Evolutionary conservation across 1,284 basidiomycete genomes (phyloP), one percentile per base, ranked within the genome.

Genomic region (Lignosus rhinocerotis): DNA sequence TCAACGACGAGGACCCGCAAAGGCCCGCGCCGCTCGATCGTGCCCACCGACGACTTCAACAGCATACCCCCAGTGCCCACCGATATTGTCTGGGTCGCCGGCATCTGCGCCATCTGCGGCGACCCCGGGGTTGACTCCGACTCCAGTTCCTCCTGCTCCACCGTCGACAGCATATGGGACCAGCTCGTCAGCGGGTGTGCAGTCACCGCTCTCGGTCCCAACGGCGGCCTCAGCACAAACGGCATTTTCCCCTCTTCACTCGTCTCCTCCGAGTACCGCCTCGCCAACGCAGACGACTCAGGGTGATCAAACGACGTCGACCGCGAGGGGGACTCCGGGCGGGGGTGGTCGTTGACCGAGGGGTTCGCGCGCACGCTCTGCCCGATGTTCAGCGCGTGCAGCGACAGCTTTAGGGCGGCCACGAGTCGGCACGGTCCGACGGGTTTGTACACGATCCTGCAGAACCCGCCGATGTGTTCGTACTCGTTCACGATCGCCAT

Each of bases 381-480:
- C 25, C 74, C 75, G 51, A 87, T 84, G 52, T 79, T 81, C 43
- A 87, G 73, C 21, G 85, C 83, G 64, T 90, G 84, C 25, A 92
- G 69, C 64, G 87, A 87, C n/a, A 88, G 82, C 68, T 86, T 86
- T 53, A 96, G 76, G 6, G 87, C 82, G 14, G 80, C 71, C 36
- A 87, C 82, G 54, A 97, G 78, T 33, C 88, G 85, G 50, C 85
- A 84, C 0, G 94, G 95, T 0, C 94, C 94, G 31, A 88, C 87
- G 3, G 95, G 95, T 72, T 98, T 98, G 80, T 90, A 93, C 21
- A 96, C 75, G 39, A 94, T 80, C 14, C 92, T 85, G 71, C 90
- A 92, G 72, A 93, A 91, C 32, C 94, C 94, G 17, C 94, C 94
- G n/a, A 86, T 83, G 31, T 79, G 79, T 68, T 93, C 91, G 68